Conservation (phyloP, 1,139 yeast genomes). For the Kodamaea derodonti region DNA sequence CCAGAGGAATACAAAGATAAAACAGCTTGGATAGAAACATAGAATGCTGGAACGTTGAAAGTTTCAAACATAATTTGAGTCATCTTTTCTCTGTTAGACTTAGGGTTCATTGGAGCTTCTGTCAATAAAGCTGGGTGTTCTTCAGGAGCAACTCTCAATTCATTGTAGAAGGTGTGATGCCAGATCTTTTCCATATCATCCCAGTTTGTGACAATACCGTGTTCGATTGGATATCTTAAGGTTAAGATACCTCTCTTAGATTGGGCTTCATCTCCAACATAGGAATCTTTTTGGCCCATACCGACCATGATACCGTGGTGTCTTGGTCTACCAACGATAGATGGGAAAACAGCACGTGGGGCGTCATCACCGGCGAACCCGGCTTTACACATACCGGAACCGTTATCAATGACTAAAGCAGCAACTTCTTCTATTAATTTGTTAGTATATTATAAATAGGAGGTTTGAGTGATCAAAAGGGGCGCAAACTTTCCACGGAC, state of each 20-base stretch:
- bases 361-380: constrained; percentile 99
- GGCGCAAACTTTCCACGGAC: too few species aligned
- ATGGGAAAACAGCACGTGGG: constrained; percentile 99
- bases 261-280: constrained; percentile 99
- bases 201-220: constrained; percentile 99
- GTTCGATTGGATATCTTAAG: constrained; percentile 98
- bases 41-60: constrained; percentile 98
- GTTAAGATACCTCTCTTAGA: constrained; percentile 99
- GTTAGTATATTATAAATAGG: neutral
- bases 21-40: constrained; percentile 98
- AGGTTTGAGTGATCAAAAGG: neutral
- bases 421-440: constrained; percentile 46
- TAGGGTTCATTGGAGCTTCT: constrained; percentile 99
- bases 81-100: constrained; percentile 99
- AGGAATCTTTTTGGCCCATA: constrained; percentile 99
- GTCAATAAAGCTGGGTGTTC: constrained; percentile 98
- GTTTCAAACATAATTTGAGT: constrained; percentile 98
- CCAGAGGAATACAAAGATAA: constrained; percentile 97
- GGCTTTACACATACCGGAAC: constrained; percentile 99
- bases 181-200: constrained; percentile 99
- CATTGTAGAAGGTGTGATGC: constrained; percentile 98
- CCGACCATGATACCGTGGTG: constrained; percentile 99
- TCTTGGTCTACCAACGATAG: constrained; percentile 99
- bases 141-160: constrained; percentile 97
- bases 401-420: constrained; percentile 95